Evolutionary conservation across 345 rosid genomes (phyloP).

Genomic region (Syzygium oleosum): DNA sequence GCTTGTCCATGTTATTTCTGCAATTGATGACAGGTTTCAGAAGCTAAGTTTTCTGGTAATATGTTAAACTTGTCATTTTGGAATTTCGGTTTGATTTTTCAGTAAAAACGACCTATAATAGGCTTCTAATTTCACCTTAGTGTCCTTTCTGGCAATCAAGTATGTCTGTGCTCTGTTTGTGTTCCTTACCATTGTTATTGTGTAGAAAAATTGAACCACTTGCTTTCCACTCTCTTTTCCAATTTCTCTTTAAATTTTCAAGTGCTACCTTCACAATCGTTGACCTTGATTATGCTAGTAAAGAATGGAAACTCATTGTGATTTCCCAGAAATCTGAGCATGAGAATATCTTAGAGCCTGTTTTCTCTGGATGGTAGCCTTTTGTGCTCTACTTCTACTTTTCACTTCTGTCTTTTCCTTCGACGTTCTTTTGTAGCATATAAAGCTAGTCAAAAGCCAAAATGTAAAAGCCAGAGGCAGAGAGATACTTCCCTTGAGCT

Average conservation of each 20-base stretch:
- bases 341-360: not conserved
- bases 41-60: slow-evolving; percentile 53
- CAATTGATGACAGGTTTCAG: slow-evolving; percentile 49
- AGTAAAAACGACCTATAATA: not conserved
- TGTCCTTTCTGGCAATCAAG: not conserved
- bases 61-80: not conserved
- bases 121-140: not conserved
- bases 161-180: not conserved
- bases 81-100: not conserved
- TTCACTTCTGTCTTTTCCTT: not conserved
- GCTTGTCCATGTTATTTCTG: slow-evolving; percentile 29
- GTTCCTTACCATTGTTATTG: not conserved
- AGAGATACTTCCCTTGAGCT: not conserved
- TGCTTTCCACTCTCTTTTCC: not conserved
- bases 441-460: not conserved
- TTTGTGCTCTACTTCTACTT: not conserved
- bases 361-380: not conserved
- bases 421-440: not conserved
- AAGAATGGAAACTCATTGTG: not conserved
- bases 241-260: not conserved
- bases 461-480: not conserved
- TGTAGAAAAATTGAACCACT: not conserved
- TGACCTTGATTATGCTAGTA: not conserved
- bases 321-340: not conserved
- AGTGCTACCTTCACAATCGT: not conserved